These are phyloP conservation scores for Penicillium atrosanguineum DNA, from an alignment of 495 filamentous ascomycete genomes.

Conservation along the genomic window DNA sequence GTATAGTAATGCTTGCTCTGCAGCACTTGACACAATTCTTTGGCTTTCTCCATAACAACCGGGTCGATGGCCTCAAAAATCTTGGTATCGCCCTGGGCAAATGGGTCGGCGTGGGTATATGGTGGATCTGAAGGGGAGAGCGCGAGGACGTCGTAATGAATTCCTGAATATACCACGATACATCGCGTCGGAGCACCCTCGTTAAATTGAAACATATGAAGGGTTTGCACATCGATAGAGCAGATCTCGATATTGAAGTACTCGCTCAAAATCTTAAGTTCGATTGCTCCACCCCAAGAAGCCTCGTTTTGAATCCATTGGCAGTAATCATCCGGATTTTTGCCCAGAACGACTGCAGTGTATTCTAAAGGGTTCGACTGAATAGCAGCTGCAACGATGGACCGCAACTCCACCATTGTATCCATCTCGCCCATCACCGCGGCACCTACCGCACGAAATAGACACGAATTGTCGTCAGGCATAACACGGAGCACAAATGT, in stretches of 20 bases:
- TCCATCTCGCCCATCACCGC: slow-evolving; percentile 72
- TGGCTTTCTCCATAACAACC: slow-evolving; percentile 63
- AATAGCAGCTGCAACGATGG: slow-evolving; percentile 78
- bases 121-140: slow-evolving; percentile 64
- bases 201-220: slow-evolving; percentile 74
- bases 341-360: slow-evolving; percentile 71
- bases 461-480: slow-evolving; percentile 95
- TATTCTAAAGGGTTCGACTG: slow-evolving; percentile 69
- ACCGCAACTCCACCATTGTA: slow-evolving; percentile 72
- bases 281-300: slow-evolving; percentile 91
- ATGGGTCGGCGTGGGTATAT: slow-evolving; percentile 52
- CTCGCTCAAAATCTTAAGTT: slow-evolving; percentile 79
- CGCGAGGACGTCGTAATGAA: slow-evolving; percentile 93
- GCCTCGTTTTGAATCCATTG: slow-evolving; percentile 76
- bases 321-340: slow-evolving; percentile 73
- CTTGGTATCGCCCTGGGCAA: slow-evolving; percentile 72
- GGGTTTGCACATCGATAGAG: slow-evolving; percentile 73
- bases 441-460: slow-evolving; percentile 85
- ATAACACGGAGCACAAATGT: slow-evolving; percentile 85
- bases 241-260: slow-evolving; percentile 87
- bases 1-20: slow-evolving; percentile 82
- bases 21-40: slow-evolving; percentile 69
- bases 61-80: slow-evolving; percentile 72
- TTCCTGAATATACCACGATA: slow-evolving; percentile 87
- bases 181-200: slow-evolving; percentile 68